Percentiles rank a stretch among this genome's conserved stretches.
These are phyloP conservation scores for Vaccinium corymbosum DNA, from an alignment of 148 eudicot species.

Conservation along the genomic window DNA sequence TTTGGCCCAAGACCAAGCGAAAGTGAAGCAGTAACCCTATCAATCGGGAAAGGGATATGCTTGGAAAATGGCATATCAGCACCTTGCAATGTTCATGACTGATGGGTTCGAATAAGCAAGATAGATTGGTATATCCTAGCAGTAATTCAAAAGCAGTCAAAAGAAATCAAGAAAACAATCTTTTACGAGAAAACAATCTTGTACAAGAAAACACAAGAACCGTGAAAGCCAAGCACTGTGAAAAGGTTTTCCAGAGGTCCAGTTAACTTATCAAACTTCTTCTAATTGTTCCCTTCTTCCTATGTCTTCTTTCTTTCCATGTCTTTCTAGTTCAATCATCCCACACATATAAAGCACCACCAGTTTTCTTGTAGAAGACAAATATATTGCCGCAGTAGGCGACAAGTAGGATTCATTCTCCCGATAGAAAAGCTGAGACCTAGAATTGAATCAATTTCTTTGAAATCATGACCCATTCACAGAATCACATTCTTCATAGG, in stretches of 20 bases:
- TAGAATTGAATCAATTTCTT: neutral
- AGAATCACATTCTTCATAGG: neutral
- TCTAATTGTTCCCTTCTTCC: neutral
- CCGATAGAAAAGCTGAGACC: neutral
- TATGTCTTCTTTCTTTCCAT: neutral
- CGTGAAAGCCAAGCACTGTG: neutral
- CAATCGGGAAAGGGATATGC: neutral
- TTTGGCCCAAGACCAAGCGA: neutral
- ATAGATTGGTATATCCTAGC: neutral
- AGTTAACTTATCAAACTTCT: neutral
- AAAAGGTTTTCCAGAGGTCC: neutral
- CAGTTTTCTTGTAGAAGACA: neutral
- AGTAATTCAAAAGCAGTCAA: neutral
- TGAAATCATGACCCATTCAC: neutral
- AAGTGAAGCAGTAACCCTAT: neutral
- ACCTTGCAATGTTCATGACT: neutral
- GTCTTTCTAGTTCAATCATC: slow-evolving; percentile 4
- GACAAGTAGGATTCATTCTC: neutral
- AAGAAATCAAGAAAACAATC: neutral
- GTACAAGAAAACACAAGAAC: neutral
- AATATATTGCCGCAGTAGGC: neutral
- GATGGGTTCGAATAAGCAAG: neutral
- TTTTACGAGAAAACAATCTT: neutral
- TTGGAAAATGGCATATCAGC: neutral
- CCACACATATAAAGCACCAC: neutral